Conservation (phyloP, 148 eudicot species). For the Silene uniflora region DNA sequence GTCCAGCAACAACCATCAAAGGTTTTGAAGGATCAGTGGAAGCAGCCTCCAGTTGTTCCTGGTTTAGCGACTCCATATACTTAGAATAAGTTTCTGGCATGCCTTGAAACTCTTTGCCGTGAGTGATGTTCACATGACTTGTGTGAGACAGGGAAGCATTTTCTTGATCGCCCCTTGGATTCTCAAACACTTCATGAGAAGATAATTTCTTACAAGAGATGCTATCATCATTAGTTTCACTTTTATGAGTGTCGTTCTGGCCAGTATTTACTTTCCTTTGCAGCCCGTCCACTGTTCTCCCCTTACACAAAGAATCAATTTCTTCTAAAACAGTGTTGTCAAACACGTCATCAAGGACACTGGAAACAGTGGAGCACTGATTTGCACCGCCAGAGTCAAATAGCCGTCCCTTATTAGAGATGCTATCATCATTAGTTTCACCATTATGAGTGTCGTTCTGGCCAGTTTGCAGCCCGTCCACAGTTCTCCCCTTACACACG, state of each 20-base stretch:
- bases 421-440: slow-evolving; percentile 22
- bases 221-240: slow-evolving; percentile 22
- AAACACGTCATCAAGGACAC: slow-evolving; percentile 56
- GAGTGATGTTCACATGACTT: slow-evolving; percentile 7
- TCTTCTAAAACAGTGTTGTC: slow-evolving; percentile 60
- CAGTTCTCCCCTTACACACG: slow-evolving; percentile 49
- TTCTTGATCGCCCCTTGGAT: slow-evolving; percentile 26
- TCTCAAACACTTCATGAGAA: slow-evolving; percentile 25
- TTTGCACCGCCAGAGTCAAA: slow-evolving; percentile 22
- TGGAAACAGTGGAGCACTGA: slow-evolving; percentile 26
- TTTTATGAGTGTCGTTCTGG: slow-evolving; percentile 19
- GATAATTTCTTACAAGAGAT: slow-evolving; percentile 15
- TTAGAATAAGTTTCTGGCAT: slow-evolving; percentile 66
- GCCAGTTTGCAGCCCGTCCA: slow-evolving; percentile 10
- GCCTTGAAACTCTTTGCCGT: slow-evolving; percentile 23
- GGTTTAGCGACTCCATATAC: slow-evolving; percentile 61
- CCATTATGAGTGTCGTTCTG: slow-evolving; percentile 19
- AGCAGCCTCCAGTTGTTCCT: slow-evolving; percentile 83
- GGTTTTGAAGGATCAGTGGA: slow-evolving; percentile 72
- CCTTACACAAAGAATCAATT: slow-evolving; percentile 71
- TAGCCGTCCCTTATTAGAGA: slow-evolving; percentile 11
- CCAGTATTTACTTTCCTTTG: slow-evolving; percentile 14
- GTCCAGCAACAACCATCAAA: slow-evolving; percentile 92
- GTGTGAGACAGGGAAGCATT: slow-evolving; percentile 25
- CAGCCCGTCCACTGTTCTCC: slow-evolving; percentile 24